Percentiles rank a stretch among this genome's conserved stretches.
Conservation (phyloP, 768 basidiomycete species). For the Termitomyces sp. region DNA sequence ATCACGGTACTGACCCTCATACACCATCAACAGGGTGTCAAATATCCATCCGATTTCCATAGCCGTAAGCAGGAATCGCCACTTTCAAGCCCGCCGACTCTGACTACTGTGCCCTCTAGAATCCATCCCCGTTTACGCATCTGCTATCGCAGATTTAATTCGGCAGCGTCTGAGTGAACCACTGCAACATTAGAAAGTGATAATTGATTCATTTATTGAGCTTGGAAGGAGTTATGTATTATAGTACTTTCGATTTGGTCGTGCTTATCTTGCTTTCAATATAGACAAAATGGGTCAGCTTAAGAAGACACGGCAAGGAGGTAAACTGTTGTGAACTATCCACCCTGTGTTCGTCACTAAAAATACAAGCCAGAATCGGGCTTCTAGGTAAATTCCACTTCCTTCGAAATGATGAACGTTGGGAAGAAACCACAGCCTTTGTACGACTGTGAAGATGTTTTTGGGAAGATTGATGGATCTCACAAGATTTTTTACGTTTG, state of each 20-base stretch:
- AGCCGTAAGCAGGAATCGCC: not conserved
- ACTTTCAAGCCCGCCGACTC: not conserved
- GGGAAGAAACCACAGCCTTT: not conserved
- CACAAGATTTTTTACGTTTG: not conserved
- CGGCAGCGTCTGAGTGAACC: not conserved
- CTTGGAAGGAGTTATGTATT: not conserved
- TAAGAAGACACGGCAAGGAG: not conserved
- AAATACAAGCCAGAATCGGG: not conserved
- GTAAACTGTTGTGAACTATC: not conserved
- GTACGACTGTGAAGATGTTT: not conserved
- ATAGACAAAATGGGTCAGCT: not conserved
- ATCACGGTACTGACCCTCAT: not conserved
- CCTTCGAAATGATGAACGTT: not conserved
- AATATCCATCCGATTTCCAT: constrained; percentile 4
- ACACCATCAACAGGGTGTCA: not conserved
- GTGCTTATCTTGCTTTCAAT: not conserved
- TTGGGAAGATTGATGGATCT: not conserved
- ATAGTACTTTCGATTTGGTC: not conserved
- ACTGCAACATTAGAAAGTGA: not conserved
- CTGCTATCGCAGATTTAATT: constrained; percentile 3
- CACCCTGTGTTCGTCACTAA: not conserved
- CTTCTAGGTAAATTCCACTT: not conserved
- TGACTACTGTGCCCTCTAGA: not conserved
- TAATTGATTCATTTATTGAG: not conserved
- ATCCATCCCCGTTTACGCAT: constrained; percentile 9